These are phyloP conservation scores for Myxozyma geophila DNA, from an alignment of 805 yeast species.

Conservation along the genomic window DNA sequence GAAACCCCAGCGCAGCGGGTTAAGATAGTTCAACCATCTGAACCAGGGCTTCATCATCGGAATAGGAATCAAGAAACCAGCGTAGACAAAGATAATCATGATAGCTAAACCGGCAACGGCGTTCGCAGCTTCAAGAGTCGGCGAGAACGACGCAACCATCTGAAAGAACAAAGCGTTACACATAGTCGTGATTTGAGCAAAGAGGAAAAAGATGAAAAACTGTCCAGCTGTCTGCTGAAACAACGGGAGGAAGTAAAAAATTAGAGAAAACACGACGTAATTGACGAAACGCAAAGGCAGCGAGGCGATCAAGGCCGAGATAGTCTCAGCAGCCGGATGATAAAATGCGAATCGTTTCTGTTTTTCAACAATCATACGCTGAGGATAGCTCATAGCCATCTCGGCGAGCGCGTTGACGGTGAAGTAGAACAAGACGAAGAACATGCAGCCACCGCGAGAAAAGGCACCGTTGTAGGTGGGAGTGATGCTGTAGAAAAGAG, in stretches of 20 bases:
- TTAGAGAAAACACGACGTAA: conserved; percentile 54
- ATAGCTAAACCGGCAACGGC: conserved; percentile 52
- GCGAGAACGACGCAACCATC: conserved; percentile 47
- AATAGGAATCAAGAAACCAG: conserved; percentile 57
- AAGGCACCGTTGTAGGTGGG: conserved; percentile 59
- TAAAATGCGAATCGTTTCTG: conserved; percentile 63
- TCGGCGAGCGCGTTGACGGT: conserved; percentile 51
- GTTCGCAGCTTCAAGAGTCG: conserved; percentile 49
- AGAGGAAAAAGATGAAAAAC: conserved; percentile 57
- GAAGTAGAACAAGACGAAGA: conserved; percentile 54
- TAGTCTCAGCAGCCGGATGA: conserved; percentile 68
- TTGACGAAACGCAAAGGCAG: conserved; percentile 55
- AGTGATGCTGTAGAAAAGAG: conserved; percentile 61
- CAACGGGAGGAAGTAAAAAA: conserved; percentile 59
- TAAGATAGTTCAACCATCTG: conserved; percentile 63
- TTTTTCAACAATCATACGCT: conserved; percentile 62
- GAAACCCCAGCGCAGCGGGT: conserved; percentile 62
- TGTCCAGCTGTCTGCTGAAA: conserved; percentile 58
- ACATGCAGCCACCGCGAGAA: conserved; percentile 67
- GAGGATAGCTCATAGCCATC: conserved; percentile 51
- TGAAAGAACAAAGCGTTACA: conserved; percentile 60
- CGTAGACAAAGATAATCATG: conserved; percentile 49
- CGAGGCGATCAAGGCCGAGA: conserved; percentile 65
- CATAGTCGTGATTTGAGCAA: conserved; percentile 52
- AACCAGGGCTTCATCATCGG: conserved; percentile 73